These are phyloP conservation scores for Peribolospora kevripleyi DNA, from an alignment of 768 basidiomycete species.

Conservation along the genomic window DNA sequence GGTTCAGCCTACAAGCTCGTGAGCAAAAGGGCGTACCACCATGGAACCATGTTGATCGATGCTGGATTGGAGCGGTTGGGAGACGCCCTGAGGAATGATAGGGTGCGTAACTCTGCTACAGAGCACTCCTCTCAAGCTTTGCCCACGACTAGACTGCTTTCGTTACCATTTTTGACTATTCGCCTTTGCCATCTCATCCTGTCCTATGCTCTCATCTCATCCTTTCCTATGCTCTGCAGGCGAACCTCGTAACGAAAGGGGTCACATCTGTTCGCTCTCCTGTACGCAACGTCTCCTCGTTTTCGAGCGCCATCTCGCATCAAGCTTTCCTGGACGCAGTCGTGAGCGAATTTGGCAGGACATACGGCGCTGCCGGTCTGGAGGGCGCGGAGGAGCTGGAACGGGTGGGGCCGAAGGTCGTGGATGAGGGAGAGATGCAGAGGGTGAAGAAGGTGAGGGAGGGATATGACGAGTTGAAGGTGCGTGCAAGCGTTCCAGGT, in stretches of 20 bases:
- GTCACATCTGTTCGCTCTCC: slow-evolving; percentile 81
- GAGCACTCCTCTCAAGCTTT: not conserved
- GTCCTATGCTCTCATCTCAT: no score
- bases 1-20: slow-evolving; percentile 95
- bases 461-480: slow-evolving; percentile 51
- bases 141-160: not conserved
- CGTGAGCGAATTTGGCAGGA: slow-evolving; percentile 36
- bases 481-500: slow-evolving; percentile 16
- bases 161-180: not conserved
- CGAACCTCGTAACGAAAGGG: slow-evolving; percentile 55
- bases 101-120: slow-evolving; percentile 25
- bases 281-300: slow-evolving; percentile 53
- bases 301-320: slow-evolving; percentile 33
- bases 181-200: not conserved
- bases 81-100: slow-evolving; percentile 38
- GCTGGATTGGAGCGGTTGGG: slow-evolving; percentile 49
- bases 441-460: slow-evolving; percentile 35
- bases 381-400: not conserved
- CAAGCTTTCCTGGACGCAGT: slow-evolving; percentile 46
- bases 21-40: slow-evolving; percentile 74
- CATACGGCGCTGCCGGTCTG: slow-evolving; percentile 22
- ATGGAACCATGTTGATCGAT: slow-evolving; percentile 92
- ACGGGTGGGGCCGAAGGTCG: slow-evolving; percentile 16
- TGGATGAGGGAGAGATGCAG: slow-evolving; percentile 27
- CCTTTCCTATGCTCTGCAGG: slow-evolving; percentile 27